Base-by-base conservation (phyloP, 768 basidiomycete species). In the Suillus subaureus region DNA sequence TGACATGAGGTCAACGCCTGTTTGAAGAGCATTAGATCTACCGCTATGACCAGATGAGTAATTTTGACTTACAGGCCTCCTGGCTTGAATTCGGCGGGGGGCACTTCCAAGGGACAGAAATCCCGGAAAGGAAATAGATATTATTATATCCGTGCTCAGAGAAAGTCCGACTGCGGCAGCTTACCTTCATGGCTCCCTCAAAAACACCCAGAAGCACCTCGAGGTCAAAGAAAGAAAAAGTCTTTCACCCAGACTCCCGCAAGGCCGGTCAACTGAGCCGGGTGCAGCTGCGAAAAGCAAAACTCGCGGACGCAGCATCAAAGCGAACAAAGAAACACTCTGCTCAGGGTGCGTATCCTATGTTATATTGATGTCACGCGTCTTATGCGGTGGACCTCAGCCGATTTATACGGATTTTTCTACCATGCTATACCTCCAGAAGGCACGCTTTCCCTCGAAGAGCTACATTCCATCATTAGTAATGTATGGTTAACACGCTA, bases 231-330 rank as follows among this genome's bases (percentile, higher is more conserved):
- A 91, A 87, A 77, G 91, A 92, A 72, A 94, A 94, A 71, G 70
- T 94, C 12, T 90, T 89, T 68, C 93, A 95, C 73, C 93, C 93
- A 5, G 82, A 89, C 56, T 95, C 93, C 26, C 84, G 93, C 67
- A 95, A 94, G 78, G 93, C 93, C 3, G 87, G 83, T 15, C 92
- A 94, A 72, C 81, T 93, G 16, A 80, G 84, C 18, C 85, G 92
- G 26, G 82, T 85, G 64, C 85, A 88, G 28, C 74, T 91, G 45
- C 84, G 93, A 67, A 92, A 91, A 70, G 82, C 82, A 26, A 93
- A 88, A 73, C 80, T 94, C 21, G 82, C 82, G 15, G 84, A 84
- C 64, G 79, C 85, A 6, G 79, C 84, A 11, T 80, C 80, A 9
- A 87, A 87, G 69, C 84, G 91, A 31, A 73, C 74, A 6, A 83